Conservation (phyloP, 192 early-diverging fungal genomes). For the Entomortierella parvispora region DNA sequence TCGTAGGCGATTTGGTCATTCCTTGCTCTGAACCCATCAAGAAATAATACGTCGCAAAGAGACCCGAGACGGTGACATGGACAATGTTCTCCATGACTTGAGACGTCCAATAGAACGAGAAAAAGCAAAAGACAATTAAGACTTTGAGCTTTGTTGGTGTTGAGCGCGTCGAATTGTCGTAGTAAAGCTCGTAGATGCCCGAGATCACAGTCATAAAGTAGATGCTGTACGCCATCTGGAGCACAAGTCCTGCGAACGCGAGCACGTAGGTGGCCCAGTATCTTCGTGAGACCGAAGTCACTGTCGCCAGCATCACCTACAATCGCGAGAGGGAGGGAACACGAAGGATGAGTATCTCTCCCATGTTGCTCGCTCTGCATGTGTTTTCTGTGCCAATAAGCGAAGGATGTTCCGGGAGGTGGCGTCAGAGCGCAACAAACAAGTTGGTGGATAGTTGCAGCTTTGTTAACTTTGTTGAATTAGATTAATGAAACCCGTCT, state of each 20-base stretch:
- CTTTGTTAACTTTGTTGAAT: no score
- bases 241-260: conserved; percentile 71
- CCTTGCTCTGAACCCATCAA: conserved; percentile 51
- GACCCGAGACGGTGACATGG: conserved; percentile 80
- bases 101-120: conserved; percentile 81
- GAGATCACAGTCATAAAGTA: conserved; percentile 73
- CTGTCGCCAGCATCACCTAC: conserved; percentile 71
- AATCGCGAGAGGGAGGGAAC: not conserved
- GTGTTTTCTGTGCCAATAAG: not conserved
- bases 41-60: conserved; percentile 89
- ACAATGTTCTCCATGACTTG: conserved; percentile 79
- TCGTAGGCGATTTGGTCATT: conserved; percentile 61
- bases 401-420: conserved; percentile 19
- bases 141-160: conserved; percentile 63
- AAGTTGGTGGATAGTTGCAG: no score
- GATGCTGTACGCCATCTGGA: conserved; percentile 64
- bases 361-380: not conserved
- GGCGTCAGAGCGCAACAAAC: conserved; percentile 1
- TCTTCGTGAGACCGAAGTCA: conserved; percentile 69
- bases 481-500: no score
- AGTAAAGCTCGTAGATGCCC: conserved; percentile 57
- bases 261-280: conserved; percentile 76
- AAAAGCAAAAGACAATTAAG: conserved; percentile 66
- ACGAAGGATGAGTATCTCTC: not conserved
- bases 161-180: conserved; percentile 21